Evolutionary conservation across 2,329 filamentous ascomycete genomes (phyloP).

Genomic region (Cercospora nicotianae): DNA sequence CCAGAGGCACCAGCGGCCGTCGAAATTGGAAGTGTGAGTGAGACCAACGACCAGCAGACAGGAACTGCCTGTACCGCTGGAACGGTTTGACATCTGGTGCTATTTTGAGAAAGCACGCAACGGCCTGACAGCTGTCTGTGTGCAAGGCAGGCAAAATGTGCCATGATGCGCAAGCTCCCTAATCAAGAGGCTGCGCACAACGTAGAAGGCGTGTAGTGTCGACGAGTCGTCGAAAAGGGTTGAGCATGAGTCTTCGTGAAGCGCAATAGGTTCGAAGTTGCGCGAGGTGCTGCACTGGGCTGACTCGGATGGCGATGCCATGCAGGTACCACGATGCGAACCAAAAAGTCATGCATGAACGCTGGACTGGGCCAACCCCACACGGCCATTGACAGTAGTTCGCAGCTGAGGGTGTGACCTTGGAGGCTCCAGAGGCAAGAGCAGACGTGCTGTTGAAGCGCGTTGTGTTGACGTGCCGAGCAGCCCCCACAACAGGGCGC

Average conservation of each 20-base stretch:
- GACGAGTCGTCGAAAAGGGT: not conserved
- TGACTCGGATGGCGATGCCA: constrained; percentile 3
- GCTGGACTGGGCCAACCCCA: not conserved
- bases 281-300: not conserved
- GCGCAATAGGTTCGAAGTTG: not conserved
- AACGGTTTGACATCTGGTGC: not conserved
- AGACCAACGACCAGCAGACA: not conserved
- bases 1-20: not conserved
- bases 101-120: not conserved
- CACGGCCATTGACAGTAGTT: not conserved
- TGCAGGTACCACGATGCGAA: constrained; percentile 3
- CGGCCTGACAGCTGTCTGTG: constrained; percentile 7
- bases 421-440: not conserved
- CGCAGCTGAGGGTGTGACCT: not conserved
- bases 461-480: not conserved
- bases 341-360: not conserved
- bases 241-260: not conserved
- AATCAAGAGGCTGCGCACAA: not conserved
- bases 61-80: not conserved
- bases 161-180: not conserved
- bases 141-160: not conserved
- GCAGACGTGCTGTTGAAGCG: not conserved
- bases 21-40: constrained; percentile 5
- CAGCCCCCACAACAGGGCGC: not conserved
- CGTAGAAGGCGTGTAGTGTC: not conserved